Percentiles rank a stretch among this genome's conserved stretches.
Evolutionary conservation across 2,329 filamentous ascomycete genomes (phyloP).

Genomic region (Colletotrichum sp.): DNA sequence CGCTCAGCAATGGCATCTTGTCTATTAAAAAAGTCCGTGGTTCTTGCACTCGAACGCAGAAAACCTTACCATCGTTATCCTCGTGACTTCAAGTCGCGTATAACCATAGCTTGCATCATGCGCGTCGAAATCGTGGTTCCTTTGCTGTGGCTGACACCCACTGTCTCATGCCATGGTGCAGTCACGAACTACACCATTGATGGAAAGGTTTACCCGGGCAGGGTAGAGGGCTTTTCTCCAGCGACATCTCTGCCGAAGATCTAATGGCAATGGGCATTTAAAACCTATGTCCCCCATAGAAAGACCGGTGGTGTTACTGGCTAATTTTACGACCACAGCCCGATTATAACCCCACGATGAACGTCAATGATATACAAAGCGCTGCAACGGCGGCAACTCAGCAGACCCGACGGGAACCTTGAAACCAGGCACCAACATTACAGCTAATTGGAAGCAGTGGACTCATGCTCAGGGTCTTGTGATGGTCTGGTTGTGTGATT

Average conservation of each 20-base stretch:
- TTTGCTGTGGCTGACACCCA: background rate
- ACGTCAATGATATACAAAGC: conserved; percentile 53
- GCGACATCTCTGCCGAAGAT: conserved; percentile 54
- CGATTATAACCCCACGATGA: conserved; percentile 60
- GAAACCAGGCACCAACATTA: conserved; percentile 51
- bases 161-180: conserved; percentile 37
- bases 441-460: conserved; percentile 60
- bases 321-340: conserved; percentile 31
- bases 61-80: background rate
- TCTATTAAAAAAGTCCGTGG: background rate
- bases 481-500: conserved; percentile 60
- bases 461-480: conserved; percentile 63
- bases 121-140: background rate
- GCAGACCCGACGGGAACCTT: conserved; percentile 48
- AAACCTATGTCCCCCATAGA: background rate
- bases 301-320: background rate
- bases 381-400: conserved; percentile 60
- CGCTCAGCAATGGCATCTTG: background rate
- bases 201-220: conserved; percentile 39
- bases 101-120: background rate
- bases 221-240: conserved; percentile 57
- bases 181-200: conserved; percentile 54
- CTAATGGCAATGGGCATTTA: conserved; percentile 52
- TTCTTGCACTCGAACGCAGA: background rate
- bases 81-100: background rate